Evolutionary conservation across 1,284 basidiomycete genomes (phyloP), one percentile per base, ranked within the genome.

Genomic region (Rhodotorula sp.): DNA sequence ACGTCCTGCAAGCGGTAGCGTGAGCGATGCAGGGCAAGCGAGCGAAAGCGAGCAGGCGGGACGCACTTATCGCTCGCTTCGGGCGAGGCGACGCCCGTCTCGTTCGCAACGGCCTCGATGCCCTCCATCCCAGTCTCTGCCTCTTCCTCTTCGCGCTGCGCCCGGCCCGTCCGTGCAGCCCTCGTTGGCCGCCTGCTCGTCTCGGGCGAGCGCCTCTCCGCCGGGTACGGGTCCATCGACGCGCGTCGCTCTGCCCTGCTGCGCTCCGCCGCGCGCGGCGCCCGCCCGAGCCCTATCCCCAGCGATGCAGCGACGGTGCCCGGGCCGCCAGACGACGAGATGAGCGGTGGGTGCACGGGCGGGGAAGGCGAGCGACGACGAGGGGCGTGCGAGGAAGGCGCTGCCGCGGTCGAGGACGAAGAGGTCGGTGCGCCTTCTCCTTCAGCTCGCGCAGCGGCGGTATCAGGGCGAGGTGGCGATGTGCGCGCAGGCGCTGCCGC

Each of bases 181-280:
- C 44, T 23, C 1, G 63, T 17, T 0, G 16, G 10, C 27, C 63
- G 25, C 41, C n/a, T 5, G 7, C 27, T 34, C 12, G 19, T 12
- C 55, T 57, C 62, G 9, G 53, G 63, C 55, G 63, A 57, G 1
- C 21, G 42, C 4, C 56, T 16, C 12, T n/a, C 27, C 53, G 53
- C 53, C 14, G 60, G 54, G 49, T 68, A 68, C n/a, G 66, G 66
- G 27, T 68, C 61, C 14, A 62, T 41, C 42, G 66, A 68, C 25
- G 49, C 66, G 4, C 66, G 55, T 9, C 66, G 42, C 10, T 48
- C 27, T 0, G 42, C 42, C 4, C 66, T 55, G 7, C 66, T 45
- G 1, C 19, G 53, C 12, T 61, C 41, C 0, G 55, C 25, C 2
- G 42, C 55, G 7, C 55, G 55, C n/a, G 65, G 58, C 19, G 42